These are phyloP conservation scores for Fusarium sororula DNA, from an alignment of 2,329 filamentous ascomycete species.

Conservation along the genomic window DNA sequence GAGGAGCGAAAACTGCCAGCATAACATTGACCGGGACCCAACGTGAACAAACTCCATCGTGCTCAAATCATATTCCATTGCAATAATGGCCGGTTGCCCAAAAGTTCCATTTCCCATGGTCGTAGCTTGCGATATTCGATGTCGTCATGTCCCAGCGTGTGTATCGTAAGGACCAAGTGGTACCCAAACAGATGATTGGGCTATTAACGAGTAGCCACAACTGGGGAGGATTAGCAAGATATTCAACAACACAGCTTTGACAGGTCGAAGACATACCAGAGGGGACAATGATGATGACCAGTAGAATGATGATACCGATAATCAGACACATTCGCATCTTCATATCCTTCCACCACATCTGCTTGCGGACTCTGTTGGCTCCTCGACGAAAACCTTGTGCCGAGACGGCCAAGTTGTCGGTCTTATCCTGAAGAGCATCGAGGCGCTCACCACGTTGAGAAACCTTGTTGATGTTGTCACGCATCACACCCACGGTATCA, in stretches of 20 bases:
- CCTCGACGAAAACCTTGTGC: slow-evolving; percentile 96
- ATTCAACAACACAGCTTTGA: neutral
- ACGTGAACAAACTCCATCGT: slow-evolving; percentile 50
- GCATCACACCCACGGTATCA: slow-evolving; percentile 93
- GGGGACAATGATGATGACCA: slow-evolving; percentile 94
- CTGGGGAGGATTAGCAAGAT: slow-evolving; percentile 37
- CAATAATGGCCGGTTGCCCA: slow-evolving; percentile 44
- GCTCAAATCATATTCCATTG: slow-evolving; percentile 46
- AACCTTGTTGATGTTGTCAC: slow-evolving; percentile 97
- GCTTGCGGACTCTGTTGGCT: slow-evolving; percentile 93
- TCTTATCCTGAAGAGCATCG: slow-evolving; percentile 91
- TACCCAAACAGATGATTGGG: slow-evolving; percentile 37
- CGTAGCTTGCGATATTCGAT: slow-evolving; percentile 43
- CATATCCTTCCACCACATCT: slow-evolving; percentile 99
- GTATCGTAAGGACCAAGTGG: slow-evolving; percentile 39
- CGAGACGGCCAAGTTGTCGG: slow-evolving; percentile 89
- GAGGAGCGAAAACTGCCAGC: slow-evolving; percentile 33
- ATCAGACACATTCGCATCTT: slow-evolving; percentile 99
- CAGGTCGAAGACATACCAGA: slow-evolving; percentile 68
- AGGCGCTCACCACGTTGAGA: slow-evolving; percentile 91
- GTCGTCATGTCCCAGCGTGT: slow-evolving; percentile 39
- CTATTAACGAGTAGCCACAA: slow-evolving; percentile 50
- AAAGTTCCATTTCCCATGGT: slow-evolving; percentile 43
- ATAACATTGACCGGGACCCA: slow-evolving; percentile 42
- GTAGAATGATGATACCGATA: slow-evolving; percentile 86